These are phyloP conservation scores for Pelargonium citronellum DNA, from an alignment of 441 rosid species.

Conservation along the genomic window DNA sequence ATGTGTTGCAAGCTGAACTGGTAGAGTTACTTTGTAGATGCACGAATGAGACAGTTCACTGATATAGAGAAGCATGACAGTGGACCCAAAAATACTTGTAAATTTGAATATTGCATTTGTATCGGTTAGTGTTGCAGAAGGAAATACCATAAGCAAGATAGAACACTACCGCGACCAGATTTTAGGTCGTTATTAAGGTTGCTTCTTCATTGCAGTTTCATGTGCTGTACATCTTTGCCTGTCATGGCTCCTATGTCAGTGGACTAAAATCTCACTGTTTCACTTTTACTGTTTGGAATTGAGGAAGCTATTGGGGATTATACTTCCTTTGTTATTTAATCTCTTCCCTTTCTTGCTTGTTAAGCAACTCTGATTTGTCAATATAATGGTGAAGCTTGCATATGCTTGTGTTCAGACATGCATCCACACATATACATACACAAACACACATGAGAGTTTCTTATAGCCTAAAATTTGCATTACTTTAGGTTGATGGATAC, in stretches of 20 bases:
- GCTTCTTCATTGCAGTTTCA: constrained; percentile 9
- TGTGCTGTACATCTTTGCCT: constrained; percentile 7
- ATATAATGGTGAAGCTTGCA: constrained; percentile 7
- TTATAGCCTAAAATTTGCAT: constrained; percentile 19
- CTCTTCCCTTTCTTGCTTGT: not conserved
- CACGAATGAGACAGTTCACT: too few species aligned
- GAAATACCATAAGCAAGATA: not conserved
- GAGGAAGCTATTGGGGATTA: constrained; percentile 5
- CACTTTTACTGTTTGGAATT: constrained; percentile 11
- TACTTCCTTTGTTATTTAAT: not conserved
- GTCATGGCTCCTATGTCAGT: constrained; percentile 11
- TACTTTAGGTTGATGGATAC: constrained; percentile 77
- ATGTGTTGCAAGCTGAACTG: not conserved
- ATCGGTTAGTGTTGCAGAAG: not conserved
- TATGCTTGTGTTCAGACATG: constrained; percentile 6
- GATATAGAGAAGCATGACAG: too few species aligned
- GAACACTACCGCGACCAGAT: not conserved
- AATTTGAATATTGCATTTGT: not conserved
- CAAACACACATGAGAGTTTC: not conserved
- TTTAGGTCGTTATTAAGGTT: not conserved
- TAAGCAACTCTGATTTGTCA: constrained; percentile 4
- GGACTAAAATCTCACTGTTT: constrained; percentile 10
- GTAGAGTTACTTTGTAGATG: not conserved
- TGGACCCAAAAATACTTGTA: too few species aligned
- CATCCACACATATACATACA: not conserved